phyloP scores from a whole-genome alignment of 1,284 basidiomycete species.

The Fomitopsis betulina region DNA sequence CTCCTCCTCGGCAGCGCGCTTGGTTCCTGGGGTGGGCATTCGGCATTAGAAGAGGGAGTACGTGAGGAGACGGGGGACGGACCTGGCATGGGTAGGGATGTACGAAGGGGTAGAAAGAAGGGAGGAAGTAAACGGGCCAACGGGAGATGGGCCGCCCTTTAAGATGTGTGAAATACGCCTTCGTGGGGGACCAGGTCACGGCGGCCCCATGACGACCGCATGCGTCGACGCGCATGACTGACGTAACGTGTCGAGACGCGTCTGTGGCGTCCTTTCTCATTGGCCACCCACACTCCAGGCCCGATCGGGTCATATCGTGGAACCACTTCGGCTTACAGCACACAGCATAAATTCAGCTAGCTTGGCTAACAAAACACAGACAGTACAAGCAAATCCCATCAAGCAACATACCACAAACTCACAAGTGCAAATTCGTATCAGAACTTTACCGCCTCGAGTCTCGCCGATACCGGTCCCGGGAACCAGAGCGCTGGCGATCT shows the following conservation, averaged over 20 bases:
- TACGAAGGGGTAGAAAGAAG: slow-evolving; percentile 7
- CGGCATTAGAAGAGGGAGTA: neutral
- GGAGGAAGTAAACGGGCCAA: slow-evolving; percentile 6
- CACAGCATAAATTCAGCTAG: neutral
- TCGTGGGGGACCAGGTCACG: neutral
- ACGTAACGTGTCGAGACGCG: slow-evolving; percentile 16
- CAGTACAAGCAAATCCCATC: neutral
- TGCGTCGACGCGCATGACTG: slow-evolving; percentile 3
- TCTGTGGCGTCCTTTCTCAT: slow-evolving; percentile 14
- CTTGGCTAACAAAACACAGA: neutral
- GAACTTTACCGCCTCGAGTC: slow-evolving; percentile 7
- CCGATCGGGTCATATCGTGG: neutral
- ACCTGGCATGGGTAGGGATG: slow-evolving; percentile 27
- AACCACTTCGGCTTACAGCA: neutral
- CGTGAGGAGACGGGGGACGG: slow-evolving; percentile 9
- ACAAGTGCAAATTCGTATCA: neutral
- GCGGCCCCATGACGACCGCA: slow-evolving; percentile 10
- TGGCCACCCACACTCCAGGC: neutral
- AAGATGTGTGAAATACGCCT: slow-evolving; percentile 3
- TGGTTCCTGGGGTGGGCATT: slow-evolving; percentile 32
- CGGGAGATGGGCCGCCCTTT: slow-evolving; percentile 7
- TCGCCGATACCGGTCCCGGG: slow-evolving; percentile 16
- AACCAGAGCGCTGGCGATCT: slow-evolving; percentile 17
- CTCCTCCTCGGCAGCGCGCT: slow-evolving; percentile 43
- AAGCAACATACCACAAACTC: neutral